A percentile compares a stretch with the other conserved stretches of the same genome.
These are phyloP conservation scores for Xylaria sp. DNA, from an alignment of 2,329 filamentous ascomycete species.

Conservation along the genomic window DNA sequence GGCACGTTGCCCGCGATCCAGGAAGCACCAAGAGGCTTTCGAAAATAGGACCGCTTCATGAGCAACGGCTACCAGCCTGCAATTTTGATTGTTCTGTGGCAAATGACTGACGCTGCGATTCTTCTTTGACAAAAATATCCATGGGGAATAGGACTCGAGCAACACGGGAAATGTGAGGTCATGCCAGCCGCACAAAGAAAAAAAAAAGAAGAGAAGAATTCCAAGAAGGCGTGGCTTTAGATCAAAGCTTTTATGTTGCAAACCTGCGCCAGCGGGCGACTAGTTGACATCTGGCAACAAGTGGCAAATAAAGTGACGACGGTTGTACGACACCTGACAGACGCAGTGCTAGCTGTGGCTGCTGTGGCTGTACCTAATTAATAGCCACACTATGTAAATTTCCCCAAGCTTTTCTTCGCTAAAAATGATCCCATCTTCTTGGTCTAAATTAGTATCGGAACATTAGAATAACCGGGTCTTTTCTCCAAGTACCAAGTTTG, in stretches of 20 bases:
- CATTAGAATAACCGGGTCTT: conserved; percentile 23
- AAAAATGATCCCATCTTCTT: not conserved
- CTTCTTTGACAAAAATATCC: conserved; percentile 63
- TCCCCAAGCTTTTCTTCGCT: not conserved
- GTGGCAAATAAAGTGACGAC: not conserved
- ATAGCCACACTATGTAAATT: not conserved
- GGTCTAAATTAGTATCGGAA: conserved; percentile 24
- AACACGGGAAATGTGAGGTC: conserved; percentile 80
- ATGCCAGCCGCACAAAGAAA: conserved; percentile 83
- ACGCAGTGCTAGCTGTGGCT: too few relatives aligned
- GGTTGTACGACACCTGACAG: not conserved
- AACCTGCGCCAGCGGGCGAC: not conserved
- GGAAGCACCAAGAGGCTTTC: conserved; percentile 44
- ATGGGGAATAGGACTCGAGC: conserved; percentile 69
- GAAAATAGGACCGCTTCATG: conserved; percentile 42
- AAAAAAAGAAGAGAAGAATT: conserved; percentile 54
- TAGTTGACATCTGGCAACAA: not conserved
- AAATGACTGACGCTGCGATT: conserved; percentile 75
- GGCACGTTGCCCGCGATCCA: conserved; percentile 58
- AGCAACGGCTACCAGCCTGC: conserved; percentile 46
- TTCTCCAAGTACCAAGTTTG: conserved; percentile 7
- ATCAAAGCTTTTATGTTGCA: conserved; percentile 28
- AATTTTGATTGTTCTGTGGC: conserved; percentile 81
- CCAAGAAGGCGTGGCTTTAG: conserved; percentile 1
- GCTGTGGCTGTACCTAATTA: not conserved